These are phyloP conservation scores for Pyrenophora seminiperda DNA, from an alignment of 2,329 filamentous ascomycete species.

Conservation along the genomic window DNA sequence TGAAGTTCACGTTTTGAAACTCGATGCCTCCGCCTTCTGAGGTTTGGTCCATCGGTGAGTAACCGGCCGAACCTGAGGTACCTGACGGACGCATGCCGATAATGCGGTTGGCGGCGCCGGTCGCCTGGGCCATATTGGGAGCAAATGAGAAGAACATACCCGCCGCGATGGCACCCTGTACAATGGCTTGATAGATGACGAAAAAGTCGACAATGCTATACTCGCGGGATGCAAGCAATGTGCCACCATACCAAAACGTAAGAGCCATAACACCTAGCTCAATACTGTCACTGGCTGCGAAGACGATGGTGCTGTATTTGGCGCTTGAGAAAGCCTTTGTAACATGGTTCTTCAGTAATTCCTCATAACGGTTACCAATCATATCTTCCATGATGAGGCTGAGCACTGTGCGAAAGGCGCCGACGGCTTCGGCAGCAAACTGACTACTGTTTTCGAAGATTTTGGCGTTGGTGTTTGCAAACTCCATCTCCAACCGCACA, in stretches of 20 bases:
- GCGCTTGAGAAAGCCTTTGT: constrained; percentile 64
- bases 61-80: constrained; percentile 8
- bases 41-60: constrained; percentile 15
- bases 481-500: constrained; percentile 65
- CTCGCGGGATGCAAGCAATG: constrained; percentile 51
- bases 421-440: constrained; percentile 75
- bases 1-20: constrained; percentile 91
- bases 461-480: constrained; percentile 69
- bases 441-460: constrained; percentile 75
- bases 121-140: constrained; percentile 51
- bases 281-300: constrained; percentile 71
- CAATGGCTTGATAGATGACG: constrained; percentile 59
- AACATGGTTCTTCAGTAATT: constrained; percentile 65
- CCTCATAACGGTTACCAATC: constrained; percentile 66
- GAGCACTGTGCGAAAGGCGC: constrained; percentile 73
- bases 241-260: constrained; percentile 59
- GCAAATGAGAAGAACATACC: constrained; percentile 53
- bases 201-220: constrained; percentile 57
- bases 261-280: constrained; percentile 67
- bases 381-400: constrained; percentile 71
- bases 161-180: constrained; percentile 51
- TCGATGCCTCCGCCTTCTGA: constrained; percentile 62
- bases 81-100: constrained; percentile 39
- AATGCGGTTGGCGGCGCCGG: constrained; percentile 46
- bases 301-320: constrained; percentile 66